These are phyloP conservation scores for Fraxinus angustifolia DNA, from an alignment of 305 asterid genomes.

Conservation along the genomic window DNA sequence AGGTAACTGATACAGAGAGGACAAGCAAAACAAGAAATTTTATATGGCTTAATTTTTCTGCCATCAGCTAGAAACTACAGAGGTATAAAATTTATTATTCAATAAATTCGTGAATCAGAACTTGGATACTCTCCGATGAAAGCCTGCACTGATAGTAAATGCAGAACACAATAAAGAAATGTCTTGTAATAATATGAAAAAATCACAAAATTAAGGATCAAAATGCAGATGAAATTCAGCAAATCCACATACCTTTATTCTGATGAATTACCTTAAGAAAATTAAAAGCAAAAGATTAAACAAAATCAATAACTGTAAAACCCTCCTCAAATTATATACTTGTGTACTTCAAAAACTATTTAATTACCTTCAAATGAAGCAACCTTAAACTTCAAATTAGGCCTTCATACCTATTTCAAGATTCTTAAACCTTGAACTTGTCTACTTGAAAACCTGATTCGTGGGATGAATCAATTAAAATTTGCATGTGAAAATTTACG, in stretches of 20 bases:
- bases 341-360: constrained; percentile 35
- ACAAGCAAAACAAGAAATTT: constrained; percentile 27
- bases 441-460: background rate
- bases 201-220: background rate
- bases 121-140: background rate
- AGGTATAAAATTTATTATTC: background rate
- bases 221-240: background rate
- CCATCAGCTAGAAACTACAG: constrained; percentile 36
- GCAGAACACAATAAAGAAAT: background rate
- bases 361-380: constrained; percentile 54
- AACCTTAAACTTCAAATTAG: constrained; percentile 34
- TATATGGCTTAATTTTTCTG: constrained; percentile 14
- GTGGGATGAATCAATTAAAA: constrained; percentile 7
- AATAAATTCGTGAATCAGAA: constrained; percentile 2
- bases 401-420: constrained; percentile 13
- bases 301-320: constrained; percentile 1
- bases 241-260: constrained; percentile 30
- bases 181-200: background rate
- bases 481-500: background rate
- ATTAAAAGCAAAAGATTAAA: background rate
- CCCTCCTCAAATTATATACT: constrained; percentile 19
- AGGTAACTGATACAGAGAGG: constrained; percentile 35
- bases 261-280: constrained; percentile 13
- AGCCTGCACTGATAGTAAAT: constrained; percentile 23
- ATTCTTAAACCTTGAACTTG: background rate